These are phyloP conservation scores for Hondaea fermentalgiana DNA, from an alignment of 108 stramenopile species.

Conservation along the genomic window DNA sequence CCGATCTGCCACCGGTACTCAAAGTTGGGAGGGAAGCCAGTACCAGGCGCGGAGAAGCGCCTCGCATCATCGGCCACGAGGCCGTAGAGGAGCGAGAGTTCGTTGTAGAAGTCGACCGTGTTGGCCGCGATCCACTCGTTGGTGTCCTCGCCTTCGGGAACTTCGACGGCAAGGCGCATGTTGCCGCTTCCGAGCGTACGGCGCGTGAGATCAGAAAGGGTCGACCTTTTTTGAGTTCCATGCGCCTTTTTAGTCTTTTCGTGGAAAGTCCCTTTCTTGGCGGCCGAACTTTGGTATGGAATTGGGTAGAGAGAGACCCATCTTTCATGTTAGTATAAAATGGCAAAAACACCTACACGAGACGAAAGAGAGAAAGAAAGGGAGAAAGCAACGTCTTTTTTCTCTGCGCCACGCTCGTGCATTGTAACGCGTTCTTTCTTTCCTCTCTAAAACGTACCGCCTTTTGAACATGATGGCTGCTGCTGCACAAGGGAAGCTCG, in stretches of 20 bases:
- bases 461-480: background rate
- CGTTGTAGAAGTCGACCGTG: conserved; percentile 58
- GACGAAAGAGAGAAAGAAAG: background rate
- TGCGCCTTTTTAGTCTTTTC: background rate
- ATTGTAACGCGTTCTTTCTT: too few relatives aligned
- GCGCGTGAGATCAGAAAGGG: background rate
- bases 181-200: background rate
- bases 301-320: too few relatives aligned
- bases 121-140: conserved; percentile 57
- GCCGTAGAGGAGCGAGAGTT: conserved; percentile 44
- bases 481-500: too few relatives aligned
- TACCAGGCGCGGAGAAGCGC: background rate
- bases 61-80: conserved; percentile 23
- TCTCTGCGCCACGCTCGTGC: too few relatives aligned
- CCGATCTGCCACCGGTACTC: conserved; percentile 34
- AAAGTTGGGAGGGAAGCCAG: conserved; percentile 5
- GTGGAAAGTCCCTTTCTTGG: too few relatives aligned
- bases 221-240: background rate
- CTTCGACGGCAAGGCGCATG: background rate
- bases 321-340: too few relatives aligned
- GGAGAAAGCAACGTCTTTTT: background rate
- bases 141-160: conserved; percentile 29
- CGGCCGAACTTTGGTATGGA: too few relatives aligned
- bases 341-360: background rate
- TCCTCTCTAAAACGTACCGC: background rate